These are phyloP conservation scores for Blastomyces silverae DNA, from an alignment of 2,329 filamentous ascomycete species.

Conservation along the genomic window DNA sequence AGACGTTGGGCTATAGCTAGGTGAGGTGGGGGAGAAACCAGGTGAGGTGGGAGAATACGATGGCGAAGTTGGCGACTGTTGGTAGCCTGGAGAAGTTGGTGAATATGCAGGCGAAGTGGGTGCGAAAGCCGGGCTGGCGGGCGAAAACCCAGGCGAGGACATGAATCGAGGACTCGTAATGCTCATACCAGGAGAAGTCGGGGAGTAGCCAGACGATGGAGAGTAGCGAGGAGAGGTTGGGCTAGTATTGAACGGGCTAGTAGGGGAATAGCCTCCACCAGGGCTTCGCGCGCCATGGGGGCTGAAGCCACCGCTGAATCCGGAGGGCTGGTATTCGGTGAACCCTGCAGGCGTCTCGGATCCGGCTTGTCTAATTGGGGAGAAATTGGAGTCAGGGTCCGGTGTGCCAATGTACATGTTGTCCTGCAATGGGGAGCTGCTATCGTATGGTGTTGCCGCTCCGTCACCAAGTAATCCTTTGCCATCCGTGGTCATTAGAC, in stretches of 20 bases:
- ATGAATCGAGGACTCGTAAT: slow-evolving; percentile 52
- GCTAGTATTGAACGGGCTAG: slow-evolving; percentile 68
- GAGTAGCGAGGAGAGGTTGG: slow-evolving; percentile 63
- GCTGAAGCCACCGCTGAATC: slow-evolving; percentile 58
- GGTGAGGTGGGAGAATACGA: slow-evolving; percentile 51
- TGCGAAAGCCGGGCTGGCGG: slow-evolving; percentile 48
- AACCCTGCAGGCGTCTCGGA: slow-evolving; percentile 53
- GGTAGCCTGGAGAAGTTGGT: slow-evolving; percentile 43
- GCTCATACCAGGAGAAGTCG: slow-evolving; percentile 62
- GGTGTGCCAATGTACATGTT: slow-evolving; percentile 56
- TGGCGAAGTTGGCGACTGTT: slow-evolving; percentile 56
- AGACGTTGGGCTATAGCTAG: slow-evolving; percentile 55
- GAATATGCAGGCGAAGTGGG: slow-evolving; percentile 60
- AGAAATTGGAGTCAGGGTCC: slow-evolving; percentile 57
- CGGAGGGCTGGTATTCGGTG: slow-evolving; percentile 60
- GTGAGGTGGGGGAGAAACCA: slow-evolving; percentile 52
- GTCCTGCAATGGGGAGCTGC: slow-evolving; percentile 56
- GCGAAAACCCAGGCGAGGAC: slow-evolving; percentile 50
- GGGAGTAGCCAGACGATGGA: slow-evolving; percentile 60
- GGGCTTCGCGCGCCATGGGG: slow-evolving; percentile 64
- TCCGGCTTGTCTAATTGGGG: slow-evolving; percentile 67
- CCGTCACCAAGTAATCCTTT: slow-evolving; percentile 70
- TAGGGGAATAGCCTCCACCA: slow-evolving; percentile 53
- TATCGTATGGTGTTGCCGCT: slow-evolving; percentile 88
- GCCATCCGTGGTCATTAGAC: slow-evolving; percentile 71